A percentile compares a stretch with the other conserved stretches of the same genome.
Conservation (phyloP, 208 protist species). For the Vickermania ingenoplastis region DNA sequence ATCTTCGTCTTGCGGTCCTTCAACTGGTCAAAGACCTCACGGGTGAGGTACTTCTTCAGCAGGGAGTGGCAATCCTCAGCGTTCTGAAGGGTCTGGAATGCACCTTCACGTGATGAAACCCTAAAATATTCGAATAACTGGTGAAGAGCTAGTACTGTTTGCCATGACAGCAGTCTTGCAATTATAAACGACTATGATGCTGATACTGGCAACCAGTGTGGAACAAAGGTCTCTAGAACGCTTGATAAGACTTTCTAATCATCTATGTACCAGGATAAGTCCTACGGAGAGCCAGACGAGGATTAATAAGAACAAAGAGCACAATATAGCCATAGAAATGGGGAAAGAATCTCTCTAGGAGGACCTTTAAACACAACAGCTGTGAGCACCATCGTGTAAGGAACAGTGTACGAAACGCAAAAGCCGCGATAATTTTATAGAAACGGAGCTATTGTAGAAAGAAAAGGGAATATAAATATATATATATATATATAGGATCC, state of each 20-base stretch:
- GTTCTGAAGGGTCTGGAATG: slow-evolving; percentile 14
- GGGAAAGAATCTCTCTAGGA: background rate
- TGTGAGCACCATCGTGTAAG: no score
- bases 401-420: no score
- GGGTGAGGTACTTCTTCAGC: slow-evolving; percentile 43
- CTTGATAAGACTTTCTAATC: no score
- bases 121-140: no score
- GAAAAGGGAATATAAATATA: slow-evolving; percentile 4
- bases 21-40: slow-evolving; percentile 30
- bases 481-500: slow-evolving; percentile 8
- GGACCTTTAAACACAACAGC: no score
- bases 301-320: background rate
- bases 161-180: no score
- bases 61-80: slow-evolving; percentile 28
- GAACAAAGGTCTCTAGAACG: no score
- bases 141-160: no score
- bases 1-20: slow-evolving; percentile 26
- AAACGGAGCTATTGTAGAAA: background rate
- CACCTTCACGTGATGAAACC: slow-evolving; percentile 8
- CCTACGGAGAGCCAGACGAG: background rate
- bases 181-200: no score
- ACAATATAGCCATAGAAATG: background rate
- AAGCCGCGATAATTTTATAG: background rate
- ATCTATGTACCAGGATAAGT: background rate
- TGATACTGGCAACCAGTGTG: no score